Evolutionary conservation across 306 rosid species (phyloP).

Genomic region (Cucurbita maxima): DNA sequence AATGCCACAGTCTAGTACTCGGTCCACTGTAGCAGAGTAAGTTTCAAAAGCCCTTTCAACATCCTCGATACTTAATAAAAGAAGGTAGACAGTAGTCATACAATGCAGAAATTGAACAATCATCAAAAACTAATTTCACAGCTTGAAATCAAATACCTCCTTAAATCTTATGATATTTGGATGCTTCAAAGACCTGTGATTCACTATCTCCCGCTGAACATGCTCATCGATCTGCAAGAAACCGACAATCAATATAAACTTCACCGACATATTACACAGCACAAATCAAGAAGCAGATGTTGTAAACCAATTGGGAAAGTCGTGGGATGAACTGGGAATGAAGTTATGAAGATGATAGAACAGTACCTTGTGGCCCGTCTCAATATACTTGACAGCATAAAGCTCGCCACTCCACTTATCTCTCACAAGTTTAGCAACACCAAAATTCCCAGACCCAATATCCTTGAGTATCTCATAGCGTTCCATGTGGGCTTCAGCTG

Average conservation of each 20-base stretch:
- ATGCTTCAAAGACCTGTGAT: constrained; percentile 89
- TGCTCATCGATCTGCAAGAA: constrained; percentile 74
- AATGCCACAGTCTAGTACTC: not conserved
- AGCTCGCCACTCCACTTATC: constrained; percentile 65
- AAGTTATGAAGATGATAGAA: not conserved
- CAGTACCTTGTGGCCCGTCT: constrained; percentile 74
- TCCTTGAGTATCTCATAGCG: constrained; percentile 63
- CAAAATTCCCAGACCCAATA: constrained; percentile 95
- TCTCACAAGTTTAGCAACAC: constrained; percentile 77
- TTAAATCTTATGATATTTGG: constrained; percentile 88
- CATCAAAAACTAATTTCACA: not conserved
- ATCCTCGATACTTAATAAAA: not conserved
- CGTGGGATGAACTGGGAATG: not conserved
- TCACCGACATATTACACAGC: not conserved
- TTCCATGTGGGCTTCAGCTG: constrained; percentile 33
- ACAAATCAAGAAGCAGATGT: not conserved
- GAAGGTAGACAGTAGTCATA: not conserved
- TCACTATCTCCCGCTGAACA: constrained; percentile 91
- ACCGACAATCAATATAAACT: not conserved
- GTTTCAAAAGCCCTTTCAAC: no score
- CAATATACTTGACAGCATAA: constrained; percentile 82
- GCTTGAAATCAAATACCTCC: constrained; percentile 41
- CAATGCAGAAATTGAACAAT: not conserved
- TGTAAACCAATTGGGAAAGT: not conserved
- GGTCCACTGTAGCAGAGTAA: no score